A percentile compares a stretch with the other conserved stretches of the same genome.
Evolutionary conservation across 2,329 filamentous ascomycete species (phyloP).

Genomic region (Endothia cerciana): DNA sequence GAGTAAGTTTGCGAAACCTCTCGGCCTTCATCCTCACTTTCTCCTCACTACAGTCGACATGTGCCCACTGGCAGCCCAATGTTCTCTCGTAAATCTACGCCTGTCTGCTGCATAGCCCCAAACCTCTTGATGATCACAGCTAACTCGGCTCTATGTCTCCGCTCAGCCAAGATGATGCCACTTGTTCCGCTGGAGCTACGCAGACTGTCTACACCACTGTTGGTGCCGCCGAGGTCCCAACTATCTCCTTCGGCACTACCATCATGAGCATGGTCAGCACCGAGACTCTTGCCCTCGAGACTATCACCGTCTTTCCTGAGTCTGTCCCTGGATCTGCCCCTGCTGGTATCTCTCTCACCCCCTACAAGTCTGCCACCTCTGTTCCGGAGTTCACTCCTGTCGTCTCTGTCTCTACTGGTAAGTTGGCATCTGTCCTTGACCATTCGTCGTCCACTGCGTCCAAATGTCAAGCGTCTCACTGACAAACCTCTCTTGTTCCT

Average conservation of each 20-base stretch:
- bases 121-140: not conserved
- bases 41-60: not conserved
- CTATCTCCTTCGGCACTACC: slow-evolving; percentile 22
- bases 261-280: slow-evolving; percentile 30
- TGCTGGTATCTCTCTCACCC: slow-evolving; percentile 12
- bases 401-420: slow-evolving; percentile 23
- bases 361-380: slow-evolving; percentile 15
- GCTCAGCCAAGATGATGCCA: slow-evolving; percentile 33
- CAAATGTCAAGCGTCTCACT: not conserved
- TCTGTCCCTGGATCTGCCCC: slow-evolving; percentile 17
- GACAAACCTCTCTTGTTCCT: not conserved
- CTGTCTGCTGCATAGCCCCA: not conserved
- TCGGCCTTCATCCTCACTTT: not conserved
- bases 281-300: slow-evolving; percentile 29
- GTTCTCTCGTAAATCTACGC: too few relatives aligned
- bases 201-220: slow-evolving; percentile 55
- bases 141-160: not conserved
- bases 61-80: not conserved
- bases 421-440: slow-evolving; percentile 12
- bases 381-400: slow-evolving; percentile 2
- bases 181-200: slow-evolving; percentile 44
- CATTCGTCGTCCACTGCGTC: slow-evolving; percentile 13
- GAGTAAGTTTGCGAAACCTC: slow-evolving; percentile 37
- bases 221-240: slow-evolving; percentile 35
- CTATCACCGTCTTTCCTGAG: slow-evolving; percentile 31